These are phyloP conservation scores for Grigorovia yakushimaensis DNA, from an alignment of 805 yeast genomes.

Conservation along the genomic window DNA sequence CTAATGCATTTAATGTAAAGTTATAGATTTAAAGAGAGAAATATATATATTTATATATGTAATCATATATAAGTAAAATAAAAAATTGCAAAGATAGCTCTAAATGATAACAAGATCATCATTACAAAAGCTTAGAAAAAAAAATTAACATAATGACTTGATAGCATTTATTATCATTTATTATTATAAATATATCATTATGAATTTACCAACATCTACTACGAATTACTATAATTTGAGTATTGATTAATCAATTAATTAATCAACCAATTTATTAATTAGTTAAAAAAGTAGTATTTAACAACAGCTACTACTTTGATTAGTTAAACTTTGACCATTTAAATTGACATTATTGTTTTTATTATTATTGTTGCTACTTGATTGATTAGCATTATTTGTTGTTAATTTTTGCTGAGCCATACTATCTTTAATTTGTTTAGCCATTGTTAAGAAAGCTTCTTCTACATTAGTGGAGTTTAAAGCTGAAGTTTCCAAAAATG, in stretches of 20 bases:
- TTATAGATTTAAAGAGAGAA: no score
- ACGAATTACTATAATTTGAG: no score
- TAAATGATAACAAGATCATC: no score
- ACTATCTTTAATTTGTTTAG: constrained; percentile 93
- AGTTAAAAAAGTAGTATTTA: constrained; percentile 12
- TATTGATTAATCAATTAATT: not conserved
- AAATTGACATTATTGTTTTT: constrained; percentile 62
- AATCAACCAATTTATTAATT: no score
- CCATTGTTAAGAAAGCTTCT: constrained; percentile 97
- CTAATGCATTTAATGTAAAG: no score
- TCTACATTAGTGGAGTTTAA: constrained; percentile 93
- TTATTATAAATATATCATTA: not conserved
- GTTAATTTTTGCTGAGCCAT: constrained; percentile 59
- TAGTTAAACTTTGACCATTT: constrained; percentile 53
- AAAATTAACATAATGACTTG: no score
- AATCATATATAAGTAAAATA: no score
- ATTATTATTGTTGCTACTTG: constrained; percentile 18
- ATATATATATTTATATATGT: no score
- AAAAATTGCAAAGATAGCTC: no score
- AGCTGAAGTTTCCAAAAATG: constrained; percentile 94
- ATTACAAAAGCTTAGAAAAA: no score
- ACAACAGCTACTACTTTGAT: constrained; percentile 41
- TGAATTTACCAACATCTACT: not conserved
- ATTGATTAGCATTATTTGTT: constrained; percentile 12
- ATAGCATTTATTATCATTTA: no score